These are phyloP conservation scores for Puccinia triticina DNA, from an alignment of 1,284 basidiomycete species.

Conservation along the genomic window DNA sequence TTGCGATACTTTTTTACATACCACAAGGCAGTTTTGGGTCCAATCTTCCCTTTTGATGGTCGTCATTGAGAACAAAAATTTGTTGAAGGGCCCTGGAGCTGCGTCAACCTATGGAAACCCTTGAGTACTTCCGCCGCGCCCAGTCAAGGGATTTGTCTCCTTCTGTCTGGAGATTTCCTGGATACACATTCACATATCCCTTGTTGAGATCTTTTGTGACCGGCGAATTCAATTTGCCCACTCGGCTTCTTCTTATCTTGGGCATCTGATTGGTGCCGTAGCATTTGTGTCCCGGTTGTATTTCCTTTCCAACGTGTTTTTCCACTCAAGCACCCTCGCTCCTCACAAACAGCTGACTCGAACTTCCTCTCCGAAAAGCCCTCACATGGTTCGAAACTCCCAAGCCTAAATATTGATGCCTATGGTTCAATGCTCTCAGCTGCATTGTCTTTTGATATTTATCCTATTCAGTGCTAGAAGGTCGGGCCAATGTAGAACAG, in stretches of 20 bases:
- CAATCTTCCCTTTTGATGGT: too few species aligned
- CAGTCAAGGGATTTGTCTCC: not conserved
- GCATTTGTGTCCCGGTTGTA: not conserved
- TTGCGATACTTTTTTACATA: too few species aligned
- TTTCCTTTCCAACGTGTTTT: not conserved
- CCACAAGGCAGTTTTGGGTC: too few species aligned
- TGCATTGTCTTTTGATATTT: not conserved
- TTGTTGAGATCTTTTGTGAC: not conserved
- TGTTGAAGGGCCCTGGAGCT: too few species aligned
- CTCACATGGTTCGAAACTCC: conserved; percentile 22
- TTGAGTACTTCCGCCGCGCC: conserved; percentile 2
- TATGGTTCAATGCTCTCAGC: conserved; percentile 16
- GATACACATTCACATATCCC: conserved; percentile 15
- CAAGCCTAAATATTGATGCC: not conserved
- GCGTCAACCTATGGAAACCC: not conserved
- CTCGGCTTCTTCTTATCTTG: not conserved
- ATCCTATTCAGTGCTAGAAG: conserved; percentile 1
- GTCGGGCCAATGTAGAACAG: conserved; percentile 1
- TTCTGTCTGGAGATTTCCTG: conserved; percentile 2
- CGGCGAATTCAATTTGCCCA: not conserved
- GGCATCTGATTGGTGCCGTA: not conserved
- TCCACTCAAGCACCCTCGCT: not conserved
- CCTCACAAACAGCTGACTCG: too few species aligned
- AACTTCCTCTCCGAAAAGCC: not conserved
- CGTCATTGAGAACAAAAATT: not conserved